These are phyloP conservation scores for Zasmidium cellare DNA, from an alignment of 2,329 filamentous ascomycete species.

Conservation along the genomic window DNA sequence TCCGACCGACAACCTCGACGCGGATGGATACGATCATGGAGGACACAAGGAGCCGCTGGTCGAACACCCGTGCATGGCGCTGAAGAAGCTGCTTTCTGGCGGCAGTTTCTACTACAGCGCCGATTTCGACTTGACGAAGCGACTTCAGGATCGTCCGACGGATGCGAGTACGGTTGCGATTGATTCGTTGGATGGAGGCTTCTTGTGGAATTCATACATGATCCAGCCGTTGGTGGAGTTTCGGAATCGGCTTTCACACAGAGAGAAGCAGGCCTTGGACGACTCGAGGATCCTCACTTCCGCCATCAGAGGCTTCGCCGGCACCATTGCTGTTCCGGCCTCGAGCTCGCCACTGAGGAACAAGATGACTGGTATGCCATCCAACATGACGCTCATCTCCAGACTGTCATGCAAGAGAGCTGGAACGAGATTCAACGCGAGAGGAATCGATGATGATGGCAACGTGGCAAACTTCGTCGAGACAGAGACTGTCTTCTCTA, in stretches of 20 bases:
- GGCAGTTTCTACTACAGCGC: constrained; percentile 97
- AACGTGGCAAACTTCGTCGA: constrained; percentile 99
- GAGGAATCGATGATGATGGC: constrained; percentile 95
- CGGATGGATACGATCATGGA: constrained; percentile 55
- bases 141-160: constrained; percentile 74
- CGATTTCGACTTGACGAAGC: constrained; percentile 95
- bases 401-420: constrained; percentile 86
- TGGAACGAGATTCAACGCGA: constrained; percentile 93
- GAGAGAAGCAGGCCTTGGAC: constrained; percentile 79
- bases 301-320: constrained; percentile 89
- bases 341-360: constrained; percentile 69
- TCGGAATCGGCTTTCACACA: constrained; percentile 72
- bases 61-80: constrained; percentile 85
- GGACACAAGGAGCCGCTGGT: constrained; percentile 67
- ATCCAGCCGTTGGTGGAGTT: constrained; percentile 90
- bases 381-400: constrained; percentile 85
- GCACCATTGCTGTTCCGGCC: constrained; percentile 81
- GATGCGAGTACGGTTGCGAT: constrained; percentile 73
- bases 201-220: constrained; percentile 99
- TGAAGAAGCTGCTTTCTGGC: constrained; percentile 89
- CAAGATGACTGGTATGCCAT: constrained; percentile 70
- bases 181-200: constrained; percentile 87
- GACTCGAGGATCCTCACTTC: constrained; percentile 84
- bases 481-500: constrained; percentile 88
- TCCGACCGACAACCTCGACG: constrained; percentile 53